These are phyloP conservation scores for Pichia sp. DNA, from an alignment of 1,139 yeast genomes.

Conservation along the genomic window DNA sequence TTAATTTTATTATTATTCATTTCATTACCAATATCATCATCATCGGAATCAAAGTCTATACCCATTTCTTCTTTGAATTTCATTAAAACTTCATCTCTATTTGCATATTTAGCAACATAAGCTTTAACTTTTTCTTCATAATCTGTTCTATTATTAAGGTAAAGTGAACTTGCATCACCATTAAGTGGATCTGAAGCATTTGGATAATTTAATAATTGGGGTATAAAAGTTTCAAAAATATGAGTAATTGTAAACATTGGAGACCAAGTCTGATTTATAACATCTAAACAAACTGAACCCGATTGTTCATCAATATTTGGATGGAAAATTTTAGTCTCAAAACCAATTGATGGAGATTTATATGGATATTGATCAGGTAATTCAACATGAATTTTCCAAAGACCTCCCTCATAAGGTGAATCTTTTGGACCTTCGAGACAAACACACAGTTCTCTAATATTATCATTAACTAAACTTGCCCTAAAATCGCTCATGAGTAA, in stretches of 20 bases:
- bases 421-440: conserved; percentile 84
- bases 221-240: conserved; percentile 88
- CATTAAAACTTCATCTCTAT: conserved; percentile 29
- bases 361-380: conserved; percentile 94
- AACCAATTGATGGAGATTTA: conserved; percentile 94
- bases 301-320: conserved; percentile 89
- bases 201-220: conserved; percentile 87
- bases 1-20: not conserved
- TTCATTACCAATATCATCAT: conserved; percentile 1
- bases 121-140: conserved; percentile 67
- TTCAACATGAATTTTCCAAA: conserved; percentile 90
- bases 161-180: conserved; percentile 81
- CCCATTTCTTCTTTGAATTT: conserved; percentile 39
- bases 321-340: conserved; percentile 84
- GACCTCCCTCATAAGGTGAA: conserved; percentile 85
- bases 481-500: conserved; percentile 92
- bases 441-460: conserved; percentile 86
- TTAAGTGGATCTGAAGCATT: conserved; percentile 93
- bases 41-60: conserved; percentile 10
- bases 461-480: conserved; percentile 78
- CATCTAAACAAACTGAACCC: conserved; percentile 94
- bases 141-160: conserved; percentile 61
- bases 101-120: conserved; percentile 72
- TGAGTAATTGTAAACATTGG: conserved; percentile 93
- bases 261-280: conserved; percentile 96